Evolutionary conservation across 192 early-diverging fungal genomes (phyloP), one percentile per base, ranked within the genome.

Genomic region (Endogone sp.): DNA sequence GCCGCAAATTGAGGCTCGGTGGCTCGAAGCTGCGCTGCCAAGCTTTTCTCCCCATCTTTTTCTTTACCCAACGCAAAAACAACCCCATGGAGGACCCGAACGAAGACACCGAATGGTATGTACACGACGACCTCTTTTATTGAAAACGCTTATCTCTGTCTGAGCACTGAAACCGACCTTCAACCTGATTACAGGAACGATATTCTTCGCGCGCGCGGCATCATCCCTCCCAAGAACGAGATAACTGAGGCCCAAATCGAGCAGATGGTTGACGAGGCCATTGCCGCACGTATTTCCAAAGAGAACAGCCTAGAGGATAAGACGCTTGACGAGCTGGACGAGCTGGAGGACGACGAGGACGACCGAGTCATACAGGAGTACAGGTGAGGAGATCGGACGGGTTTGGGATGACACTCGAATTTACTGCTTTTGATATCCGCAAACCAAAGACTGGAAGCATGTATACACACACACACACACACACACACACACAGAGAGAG

Each of bases 301-400:
- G 81, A 86, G 49, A 85, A 84, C 71, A 68, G 79, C 23, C 75
- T 92, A 16, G 90, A 89, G 65, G 83, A 91, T 66, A 86, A 81
- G 63, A 80, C 78, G 20, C 77, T 94, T 3, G 92, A 93, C 69
- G 93, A 92, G 67, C 86, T 99, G 0, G 95, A 93, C 71, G 95
- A 97, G 72, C 82, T 97, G 23, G 95, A 96, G 64, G 97, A 98
- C 70, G 85, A 91, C 37, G 93, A 98, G 65, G 95, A 97, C 75
- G 93, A 95, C 68, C 82, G 90, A 29, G 80, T 96, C 10, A 76
- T 99, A 32, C 80, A 88, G 72, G 86, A 86, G 58, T 94, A 92
- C 69, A 87, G 89, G 79, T 87, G 75, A 58, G 57, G n/a, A 23
- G 13, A 23, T 29, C 56, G 25, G 60, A 25, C 37, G 57, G 22